Evolutionary conservation across 345 rosid species (phyloP).

Genomic region (Euclidium syriacum): DNA sequence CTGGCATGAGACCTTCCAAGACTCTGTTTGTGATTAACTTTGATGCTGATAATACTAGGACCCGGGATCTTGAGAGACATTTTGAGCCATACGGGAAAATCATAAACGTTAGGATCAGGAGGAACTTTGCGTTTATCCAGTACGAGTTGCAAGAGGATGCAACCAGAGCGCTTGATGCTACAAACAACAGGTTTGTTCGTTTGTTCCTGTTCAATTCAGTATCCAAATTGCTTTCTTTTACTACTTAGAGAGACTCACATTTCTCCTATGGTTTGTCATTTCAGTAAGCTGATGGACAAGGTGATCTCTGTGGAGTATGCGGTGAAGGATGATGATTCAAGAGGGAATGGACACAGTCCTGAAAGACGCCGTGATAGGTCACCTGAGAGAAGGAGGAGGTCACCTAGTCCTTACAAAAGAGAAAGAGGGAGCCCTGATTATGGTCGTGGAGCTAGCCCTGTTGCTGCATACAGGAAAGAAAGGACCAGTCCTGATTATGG

Average conservation of each 20-base stretch:
- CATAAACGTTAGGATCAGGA: constrained; percentile 79
- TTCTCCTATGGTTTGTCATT: not conserved
- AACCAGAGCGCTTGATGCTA: constrained; percentile 73
- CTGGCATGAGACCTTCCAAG: constrained; percentile 71
- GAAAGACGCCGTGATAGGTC: constrained; percentile 73
- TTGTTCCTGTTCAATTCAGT: not conserved
- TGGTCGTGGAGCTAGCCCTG: constrained; percentile 73
- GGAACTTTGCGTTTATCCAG: constrained; percentile 95
- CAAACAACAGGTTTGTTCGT: constrained; percentile 82
- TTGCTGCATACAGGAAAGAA: constrained; percentile 47
- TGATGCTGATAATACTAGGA: constrained; percentile 76
- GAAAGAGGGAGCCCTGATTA: constrained; percentile 94
- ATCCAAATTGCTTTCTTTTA: not conserved
- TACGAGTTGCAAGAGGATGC: constrained; percentile 91
- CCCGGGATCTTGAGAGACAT: constrained; percentile 88
- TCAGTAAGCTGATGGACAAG: constrained; percentile 86
- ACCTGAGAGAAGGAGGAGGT: constrained; percentile 68
- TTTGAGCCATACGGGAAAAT: constrained; percentile 93
- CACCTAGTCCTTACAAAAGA: constrained; percentile 77
- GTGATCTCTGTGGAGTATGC: constrained; percentile 97
- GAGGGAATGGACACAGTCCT: constrained; percentile 60
- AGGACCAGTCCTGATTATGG: constrained; percentile 59
- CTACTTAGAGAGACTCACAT: not conserved
- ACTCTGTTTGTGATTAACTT: constrained; percentile 93
- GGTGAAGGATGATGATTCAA: constrained; percentile 80